These are phyloP conservation scores for Hanseniaspora sp. DNA, from an alignment of 1,139 yeast genomes.

Conservation along the genomic window DNA sequence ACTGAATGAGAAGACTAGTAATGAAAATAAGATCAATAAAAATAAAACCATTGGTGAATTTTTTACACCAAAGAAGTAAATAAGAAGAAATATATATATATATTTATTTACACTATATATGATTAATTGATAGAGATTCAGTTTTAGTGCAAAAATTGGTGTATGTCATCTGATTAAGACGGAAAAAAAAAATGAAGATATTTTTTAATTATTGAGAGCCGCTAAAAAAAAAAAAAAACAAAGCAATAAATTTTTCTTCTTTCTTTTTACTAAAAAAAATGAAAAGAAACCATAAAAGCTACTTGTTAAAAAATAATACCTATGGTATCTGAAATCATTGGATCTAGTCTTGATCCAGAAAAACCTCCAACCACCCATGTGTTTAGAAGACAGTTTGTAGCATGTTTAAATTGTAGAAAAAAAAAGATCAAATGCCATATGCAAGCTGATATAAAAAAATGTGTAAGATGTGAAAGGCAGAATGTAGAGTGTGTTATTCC, in stretches of 20 bases:
- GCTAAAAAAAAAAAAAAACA: no score
- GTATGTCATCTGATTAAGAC: no score
- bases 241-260: neutral
- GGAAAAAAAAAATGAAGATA: no score
- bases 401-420: slow-evolving; percentile 73
- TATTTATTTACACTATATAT: neutral
- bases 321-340: neutral
- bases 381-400: slow-evolving; percentile 55
- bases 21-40: neutral
- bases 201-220: no score
- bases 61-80: slow-evolving; percentile 1
- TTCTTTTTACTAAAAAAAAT: neutral
- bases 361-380: neutral
- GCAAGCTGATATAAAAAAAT: slow-evolving; percentile 64
- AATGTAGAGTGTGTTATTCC: slow-evolving; percentile 71
- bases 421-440: slow-evolving; percentile 78
- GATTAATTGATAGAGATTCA: neutral
- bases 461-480: slow-evolving; percentile 74
- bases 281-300: neutral
- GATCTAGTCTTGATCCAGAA: neutral
- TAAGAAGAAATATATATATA: neutral
- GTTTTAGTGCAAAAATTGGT: no score
- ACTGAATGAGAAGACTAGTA: neutral
- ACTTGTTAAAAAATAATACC: neutral
- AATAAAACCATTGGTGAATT: neutral